Base-by-base conservation (phyloP, 2,329 filamentous ascomycete species). In the Lachnellula occidentalis region DNA sequence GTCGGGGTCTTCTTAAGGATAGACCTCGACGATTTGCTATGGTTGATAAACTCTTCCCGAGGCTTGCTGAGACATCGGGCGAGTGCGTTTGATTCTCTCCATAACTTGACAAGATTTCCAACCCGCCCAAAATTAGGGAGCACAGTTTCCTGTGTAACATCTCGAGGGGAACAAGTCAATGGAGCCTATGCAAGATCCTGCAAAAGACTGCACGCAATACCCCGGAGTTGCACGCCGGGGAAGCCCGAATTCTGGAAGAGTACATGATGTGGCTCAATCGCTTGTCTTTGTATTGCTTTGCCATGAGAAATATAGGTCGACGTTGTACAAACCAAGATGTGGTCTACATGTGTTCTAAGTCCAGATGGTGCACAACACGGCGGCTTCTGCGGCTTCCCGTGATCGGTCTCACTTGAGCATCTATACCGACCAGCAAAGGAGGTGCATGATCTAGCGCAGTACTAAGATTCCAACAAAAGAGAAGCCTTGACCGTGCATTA, bases 171-270 rank as follows among this genome's bases (percentile, higher is more conserved):
- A 5, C 43, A 17, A 45, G 43, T 45, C 43, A 27, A 45, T 31
- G 14, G n/a, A 31, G 43, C 43, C 24, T 22, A 11, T 14, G 43
- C 41, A 43, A 58, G 53, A 58, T 59, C 48, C 47, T 58, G 55
- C 58, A 59, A 51, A 48, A 43, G 37, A n/a, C 54, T 57, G 51
- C 54, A 51, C 49, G 48, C 49, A 51, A 52, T 53, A 48, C 45
- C 57, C 53, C 56, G 56, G 39, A 37, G 52, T 59, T 39, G 31
- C 37, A 58, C 56, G 51, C 34, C 37, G 22, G 50, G 55, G 47
- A 52, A 52, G 39, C 36, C 37, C 52, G 51, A 48, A 47, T 58
- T 59, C 55, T 58, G 50, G 58, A 60, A 56, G 43, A 50, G 41
- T 22, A 45, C 41, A 27, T 34, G 45, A 22, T 11, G 27, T 31